Percentiles rank a stretch among this genome's conserved stretches.
Conservation (phyloP, 179 eudicot species). For the Nepenthes alata region DNA sequence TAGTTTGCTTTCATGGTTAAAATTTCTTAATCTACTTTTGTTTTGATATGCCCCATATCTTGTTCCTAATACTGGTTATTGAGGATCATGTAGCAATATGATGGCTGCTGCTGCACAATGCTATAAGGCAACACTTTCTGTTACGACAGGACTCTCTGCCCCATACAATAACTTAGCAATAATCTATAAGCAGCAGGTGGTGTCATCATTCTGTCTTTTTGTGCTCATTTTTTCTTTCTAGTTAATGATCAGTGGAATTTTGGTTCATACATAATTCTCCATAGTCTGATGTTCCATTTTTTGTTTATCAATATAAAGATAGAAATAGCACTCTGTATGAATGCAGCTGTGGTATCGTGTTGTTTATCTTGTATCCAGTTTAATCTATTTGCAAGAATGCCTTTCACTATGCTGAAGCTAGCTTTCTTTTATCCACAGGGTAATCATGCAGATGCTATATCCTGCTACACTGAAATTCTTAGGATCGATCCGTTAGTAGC, state of each 20-base stretch:
- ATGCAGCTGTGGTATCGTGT: not conserved
- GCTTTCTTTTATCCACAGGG: slow-evolving; percentile 44
- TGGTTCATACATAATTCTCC: not conserved
- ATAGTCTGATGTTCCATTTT: not conserved
- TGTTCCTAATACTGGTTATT: slow-evolving; percentile 6
- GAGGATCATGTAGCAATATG: slow-evolving; percentile 62
- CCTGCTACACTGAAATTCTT: slow-evolving; percentile 91
- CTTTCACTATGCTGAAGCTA: not conserved
- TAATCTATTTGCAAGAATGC: no score
- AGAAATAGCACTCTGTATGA: no score
- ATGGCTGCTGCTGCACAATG: slow-evolving; percentile 78
- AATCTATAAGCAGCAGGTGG: slow-evolving; percentile 97
- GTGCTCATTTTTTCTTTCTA: not conserved
- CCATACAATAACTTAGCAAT: slow-evolving; percentile 92
- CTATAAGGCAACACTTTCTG: slow-evolving; percentile 77
- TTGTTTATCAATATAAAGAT: not conserved
- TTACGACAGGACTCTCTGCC: slow-evolving; percentile 91
- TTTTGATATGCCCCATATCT: not conserved
- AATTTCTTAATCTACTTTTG: not conserved
- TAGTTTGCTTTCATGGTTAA: not conserved
- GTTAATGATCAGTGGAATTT: not conserved
- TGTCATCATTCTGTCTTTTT: slow-evolving; percentile 3
- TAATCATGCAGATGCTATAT: slow-evolving; percentile 67
- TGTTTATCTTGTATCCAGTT: not conserved
- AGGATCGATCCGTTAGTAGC: slow-evolving; percentile 89